Evolutionary conservation across 805 yeast species (phyloP), one percentile per base, ranked within the genome.

Genomic region (Zygosaccharomyces lentus): DNA sequence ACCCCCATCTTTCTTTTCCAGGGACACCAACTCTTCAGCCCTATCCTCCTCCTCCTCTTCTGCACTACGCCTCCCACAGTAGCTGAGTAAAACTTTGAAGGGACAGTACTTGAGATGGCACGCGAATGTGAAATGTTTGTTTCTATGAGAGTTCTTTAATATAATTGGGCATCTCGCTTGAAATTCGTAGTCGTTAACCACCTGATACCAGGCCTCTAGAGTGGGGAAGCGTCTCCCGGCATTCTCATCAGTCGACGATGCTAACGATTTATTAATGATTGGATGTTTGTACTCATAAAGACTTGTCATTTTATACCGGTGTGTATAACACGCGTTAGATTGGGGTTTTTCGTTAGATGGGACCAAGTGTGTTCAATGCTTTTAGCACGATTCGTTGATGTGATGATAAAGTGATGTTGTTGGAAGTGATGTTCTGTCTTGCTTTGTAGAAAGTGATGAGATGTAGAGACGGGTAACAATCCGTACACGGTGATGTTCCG

Each of bases 141-240:
- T 62, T 35, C 60, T 55, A 42, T 65, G 69, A 9, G 68, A 64
- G 47, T 65, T 65, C 48, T 65, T 65, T 53, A 65, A 48, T 24
- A 65, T 64, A 23, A 64, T 61, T 2, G 69, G 69, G 35, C 66
- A 62, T n/a, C 67, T 41, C 4, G 67, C 61, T 44, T 65, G 66
- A 41, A 58, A 64, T 47, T 65, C 69, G 37, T 65, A 65, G 37
- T 65, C 68, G 41, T 64, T 62, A 31, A 65, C 59, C 27, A 61
- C 67, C 40, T 61, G 55, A 41, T 65, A 62, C 67, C 67, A 65
- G 15, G 59, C 56, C 19, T 60, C 61, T 36, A 65, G 46, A 35
- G 61, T 61, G 2, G 56, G 49, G 39, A 65, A 65, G 29, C 56
- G 58, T 24, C 50, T 53, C 15, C 59, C 59, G 17, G 53, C 31